Conservation (phyloP, 2,329 filamentous ascomycete genomes). For the Cladosporium sp. region DNA sequence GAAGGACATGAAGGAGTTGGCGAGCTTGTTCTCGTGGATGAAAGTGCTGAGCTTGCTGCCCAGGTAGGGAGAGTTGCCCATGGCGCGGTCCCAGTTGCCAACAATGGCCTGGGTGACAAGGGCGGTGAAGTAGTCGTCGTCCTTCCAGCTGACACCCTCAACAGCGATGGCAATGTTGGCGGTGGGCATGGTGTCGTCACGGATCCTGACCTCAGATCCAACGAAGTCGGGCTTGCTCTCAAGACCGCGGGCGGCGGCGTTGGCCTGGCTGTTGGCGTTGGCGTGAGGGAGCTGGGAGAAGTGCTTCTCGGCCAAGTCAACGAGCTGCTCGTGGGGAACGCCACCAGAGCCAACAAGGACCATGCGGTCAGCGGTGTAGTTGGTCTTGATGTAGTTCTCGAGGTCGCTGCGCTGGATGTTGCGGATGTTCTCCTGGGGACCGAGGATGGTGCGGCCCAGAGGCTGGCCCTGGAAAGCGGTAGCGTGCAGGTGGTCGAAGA, state of each 20-base stretch:
- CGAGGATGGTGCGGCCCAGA: constrained; percentile 94
- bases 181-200: constrained; percentile 92
- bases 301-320: constrained; percentile 95
- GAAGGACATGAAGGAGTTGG: constrained; percentile 99
- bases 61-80: constrained; percentile 95
- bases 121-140: constrained; percentile 98
- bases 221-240: constrained; percentile 94
- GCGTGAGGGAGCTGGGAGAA: constrained; percentile 77
- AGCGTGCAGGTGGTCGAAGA: constrained; percentile 98
- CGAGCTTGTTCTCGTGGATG: constrained; percentile 90
- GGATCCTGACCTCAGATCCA: constrained; percentile 91
- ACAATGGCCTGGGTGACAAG: constrained; percentile 98
- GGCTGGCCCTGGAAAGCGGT: constrained; percentile 97
- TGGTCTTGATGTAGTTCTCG: constrained; percentile 95
- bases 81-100: constrained; percentile 98
- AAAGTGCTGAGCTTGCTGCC: constrained; percentile 97
- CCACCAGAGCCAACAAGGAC: constrained; percentile 95
- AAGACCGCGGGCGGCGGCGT: constrained; percentile 67
- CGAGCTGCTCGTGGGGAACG: constrained; percentile 88
- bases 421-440: constrained; percentile 96
- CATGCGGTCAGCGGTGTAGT: constrained; percentile 99
- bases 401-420: constrained; percentile 92
- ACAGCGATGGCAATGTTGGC: constrained; percentile 98
- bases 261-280: constrained; percentile 72
- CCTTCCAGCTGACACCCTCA: constrained; percentile 99